Evolutionary conservation across 2,329 filamentous ascomycete genomes (phyloP).

Genomic region (Botrytis sinoallii): DNA sequence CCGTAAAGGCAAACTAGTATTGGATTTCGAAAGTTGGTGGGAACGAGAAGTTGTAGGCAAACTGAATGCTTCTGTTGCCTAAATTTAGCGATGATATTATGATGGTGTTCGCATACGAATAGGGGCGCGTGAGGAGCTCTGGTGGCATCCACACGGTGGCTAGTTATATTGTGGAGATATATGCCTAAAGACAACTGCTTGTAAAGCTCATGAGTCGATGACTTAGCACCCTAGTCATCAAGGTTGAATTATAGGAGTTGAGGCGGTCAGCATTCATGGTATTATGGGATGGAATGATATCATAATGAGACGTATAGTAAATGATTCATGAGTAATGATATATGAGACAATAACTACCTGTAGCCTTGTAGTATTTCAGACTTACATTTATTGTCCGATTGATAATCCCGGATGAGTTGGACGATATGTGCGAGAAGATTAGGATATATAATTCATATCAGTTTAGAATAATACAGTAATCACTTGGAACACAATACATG

Average conservation of each 20-base stretch:
- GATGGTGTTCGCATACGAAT: background rate
- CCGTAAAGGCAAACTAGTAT: constrained; percentile 62
- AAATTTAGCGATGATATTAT: background rate
- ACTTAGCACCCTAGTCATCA: background rate
- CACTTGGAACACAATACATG: background rate
- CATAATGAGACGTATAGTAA: background rate
- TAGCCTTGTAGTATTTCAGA: background rate
- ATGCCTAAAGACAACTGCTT: background rate
- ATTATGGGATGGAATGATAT: background rate
- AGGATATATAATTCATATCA: background rate
- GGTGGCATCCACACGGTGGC: background rate
- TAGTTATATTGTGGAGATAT: background rate
- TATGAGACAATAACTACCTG: background rate
- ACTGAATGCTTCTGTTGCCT: constrained; percentile 12
- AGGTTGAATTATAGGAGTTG: background rate
- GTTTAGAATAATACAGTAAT: background rate
- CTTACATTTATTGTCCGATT: background rate
- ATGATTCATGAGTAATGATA: background rate
- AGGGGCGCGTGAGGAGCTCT: background rate
- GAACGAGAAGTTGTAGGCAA: constrained; percentile 46
- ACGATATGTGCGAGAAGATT: background rate
- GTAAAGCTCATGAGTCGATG: background rate
- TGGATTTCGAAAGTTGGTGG: constrained; percentile 81
- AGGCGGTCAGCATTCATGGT: background rate
- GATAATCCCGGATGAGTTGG: background rate